A percentile compares a stretch with the other conserved stretches of the same genome.
phyloP scores from a whole-genome alignment of 73 alveolate genomes.

The Paramecium bursaria region DNA sequence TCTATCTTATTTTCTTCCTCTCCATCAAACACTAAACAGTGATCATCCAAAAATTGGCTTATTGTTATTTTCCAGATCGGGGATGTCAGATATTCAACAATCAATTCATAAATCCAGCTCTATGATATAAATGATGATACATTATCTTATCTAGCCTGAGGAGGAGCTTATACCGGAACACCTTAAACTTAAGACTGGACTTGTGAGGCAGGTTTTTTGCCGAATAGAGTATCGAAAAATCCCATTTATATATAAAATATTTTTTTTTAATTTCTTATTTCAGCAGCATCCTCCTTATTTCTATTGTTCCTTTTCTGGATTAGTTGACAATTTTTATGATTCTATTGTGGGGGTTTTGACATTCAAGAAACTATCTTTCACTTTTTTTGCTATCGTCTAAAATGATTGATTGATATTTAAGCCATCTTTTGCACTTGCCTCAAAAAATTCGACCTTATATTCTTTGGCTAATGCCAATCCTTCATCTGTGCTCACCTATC shows the following conservation, averaged over 20 bases:
- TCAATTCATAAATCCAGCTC: constrained; percentile 64
- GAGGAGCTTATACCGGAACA: background rate
- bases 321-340: too few relatives aligned
- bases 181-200: background rate
- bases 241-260: constrained; percentile 27
- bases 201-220: constrained; percentile 30
- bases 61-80: constrained; percentile 70
- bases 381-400: background rate
- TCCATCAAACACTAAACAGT: constrained; percentile 87
- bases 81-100: constrained; percentile 59
- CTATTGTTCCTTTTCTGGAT: too few relatives aligned
- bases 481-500: constrained; percentile 72
- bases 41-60: constrained; percentile 74
- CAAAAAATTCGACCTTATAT: constrained; percentile 3
- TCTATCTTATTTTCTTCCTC: constrained; percentile 93
- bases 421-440: constrained; percentile 54
- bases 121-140: background rate
- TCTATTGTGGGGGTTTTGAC: too few relatives aligned
- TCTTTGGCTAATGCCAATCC: constrained; percentile 72
- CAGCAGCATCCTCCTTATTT: too few relatives aligned
- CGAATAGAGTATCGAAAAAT: constrained; percentile 38
- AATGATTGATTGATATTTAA: constrained; percentile 21
- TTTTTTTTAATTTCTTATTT: too few relatives aligned
- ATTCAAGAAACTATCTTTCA: too few relatives aligned
- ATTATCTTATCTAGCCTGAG: background rate